Evolutionary conservation across 371 early-diverging fungal genomes (phyloP).

Genomic region (Zychaea mexicana): DNA sequence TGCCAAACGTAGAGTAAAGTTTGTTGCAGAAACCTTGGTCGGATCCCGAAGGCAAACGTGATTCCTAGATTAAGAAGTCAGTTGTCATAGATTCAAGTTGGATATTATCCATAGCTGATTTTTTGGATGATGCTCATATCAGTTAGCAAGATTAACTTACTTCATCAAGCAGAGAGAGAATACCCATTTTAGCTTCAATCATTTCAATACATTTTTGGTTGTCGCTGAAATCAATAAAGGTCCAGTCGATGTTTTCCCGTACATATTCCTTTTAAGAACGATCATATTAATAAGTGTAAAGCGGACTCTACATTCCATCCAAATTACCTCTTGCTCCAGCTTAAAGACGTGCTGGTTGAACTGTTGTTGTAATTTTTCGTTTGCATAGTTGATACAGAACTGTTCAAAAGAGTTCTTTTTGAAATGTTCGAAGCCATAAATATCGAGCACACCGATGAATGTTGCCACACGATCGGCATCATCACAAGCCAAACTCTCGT

Average conservation of each 20-base stretch:
- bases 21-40: constrained; percentile 86
- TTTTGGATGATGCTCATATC: not conserved
- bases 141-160: constrained; percentile 26
- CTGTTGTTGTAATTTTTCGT: constrained; percentile 97
- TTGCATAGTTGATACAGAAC: constrained; percentile 99
- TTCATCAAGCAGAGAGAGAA: constrained; percentile 96
- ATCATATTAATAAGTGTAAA: no score
- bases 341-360: constrained; percentile 81
- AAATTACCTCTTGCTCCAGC: constrained; percentile 84
- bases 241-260: constrained; percentile 91
- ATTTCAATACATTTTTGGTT: constrained; percentile 99
- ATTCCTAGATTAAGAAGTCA: constrained; percentile 46
- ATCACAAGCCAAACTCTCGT: constrained; percentile 68
- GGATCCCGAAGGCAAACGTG: constrained; percentile 89
- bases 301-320: no score
- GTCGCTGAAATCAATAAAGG: constrained; percentile 95
- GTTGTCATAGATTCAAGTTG: not conserved
- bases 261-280: constrained; percentile 74
- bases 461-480: constrained; percentile 44
- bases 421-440: constrained; percentile 97
- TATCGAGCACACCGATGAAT: constrained; percentile 97
- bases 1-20: constrained; percentile 79
- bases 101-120: not conserved
- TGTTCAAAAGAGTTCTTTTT: constrained; percentile 99
- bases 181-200: constrained; percentile 96